phyloP scores from a whole-genome alignment of 2,329 filamentous ascomycete species.

The Arthrobotrys musiformis region DNA sequence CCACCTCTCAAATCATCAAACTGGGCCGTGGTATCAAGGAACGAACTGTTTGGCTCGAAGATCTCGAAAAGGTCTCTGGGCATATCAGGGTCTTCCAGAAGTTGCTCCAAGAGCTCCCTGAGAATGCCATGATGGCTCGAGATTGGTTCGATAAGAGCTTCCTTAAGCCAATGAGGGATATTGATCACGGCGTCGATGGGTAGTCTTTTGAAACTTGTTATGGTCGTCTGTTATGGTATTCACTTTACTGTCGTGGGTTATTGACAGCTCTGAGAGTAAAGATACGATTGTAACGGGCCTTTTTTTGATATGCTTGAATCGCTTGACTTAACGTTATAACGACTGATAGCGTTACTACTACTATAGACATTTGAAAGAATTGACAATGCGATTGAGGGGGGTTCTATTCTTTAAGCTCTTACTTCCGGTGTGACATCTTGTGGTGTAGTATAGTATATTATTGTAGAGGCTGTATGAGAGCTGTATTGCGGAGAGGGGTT shows the following conservation, averaged over 20 bases:
- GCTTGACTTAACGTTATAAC: too few species aligned
- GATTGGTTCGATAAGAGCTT: constrained; percentile 39
- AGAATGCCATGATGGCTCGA: constrained; percentile 38
- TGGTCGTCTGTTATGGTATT: neutral
- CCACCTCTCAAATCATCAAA: neutral
- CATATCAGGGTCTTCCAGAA: constrained; percentile 27
- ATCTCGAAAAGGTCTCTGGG: neutral
- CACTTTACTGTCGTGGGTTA: neutral
- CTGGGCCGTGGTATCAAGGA: constrained; percentile 5
- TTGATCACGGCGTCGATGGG: neutral
- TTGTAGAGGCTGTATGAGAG: too few species aligned
- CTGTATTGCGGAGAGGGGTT: neutral
- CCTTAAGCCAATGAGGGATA: neutral
- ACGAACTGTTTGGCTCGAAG: constrained; percentile 17
- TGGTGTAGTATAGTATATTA: neutral
- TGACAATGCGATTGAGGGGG: neutral
- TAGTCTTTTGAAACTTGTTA: neutral
- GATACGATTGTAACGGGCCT: neutral
- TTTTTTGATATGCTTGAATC: neutral
- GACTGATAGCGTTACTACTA: neutral
- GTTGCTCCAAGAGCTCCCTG: constrained; percentile 19
- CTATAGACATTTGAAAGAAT: neutral
- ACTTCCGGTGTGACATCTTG: too few species aligned
- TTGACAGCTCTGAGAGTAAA: neutral
- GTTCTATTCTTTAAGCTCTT: too few species aligned